Conservation (phyloP, 2,329 filamentous ascomycete genomes). For the Fusarium mangiferae region DNA sequence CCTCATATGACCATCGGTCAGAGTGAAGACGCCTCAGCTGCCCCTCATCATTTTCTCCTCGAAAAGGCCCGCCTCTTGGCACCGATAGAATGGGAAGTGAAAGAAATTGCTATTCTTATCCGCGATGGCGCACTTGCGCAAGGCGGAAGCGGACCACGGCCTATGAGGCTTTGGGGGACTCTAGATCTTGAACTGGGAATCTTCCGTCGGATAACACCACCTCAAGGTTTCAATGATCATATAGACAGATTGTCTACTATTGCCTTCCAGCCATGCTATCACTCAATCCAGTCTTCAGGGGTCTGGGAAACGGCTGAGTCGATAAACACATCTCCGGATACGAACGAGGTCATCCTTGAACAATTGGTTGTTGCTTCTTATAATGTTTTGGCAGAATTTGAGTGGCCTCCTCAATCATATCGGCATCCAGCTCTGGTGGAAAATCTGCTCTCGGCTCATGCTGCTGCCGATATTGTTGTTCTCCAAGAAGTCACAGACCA, state of each 20-base stretch:
- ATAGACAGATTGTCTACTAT: neutral
- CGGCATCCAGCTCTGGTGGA: slow-evolving; percentile 57
- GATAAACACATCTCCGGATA: neutral
- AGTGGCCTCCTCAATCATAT: slow-evolving; percentile 54
- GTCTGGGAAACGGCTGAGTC: slow-evolving; percentile 10
- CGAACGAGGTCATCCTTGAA: slow-evolving; percentile 4
- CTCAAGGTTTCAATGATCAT: slow-evolving; percentile 7
- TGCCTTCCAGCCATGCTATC: slow-evolving; percentile 21
- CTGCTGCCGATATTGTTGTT: slow-evolving; percentile 59
- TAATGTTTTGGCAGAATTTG: slow-evolving; percentile 64
- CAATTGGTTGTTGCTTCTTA: slow-evolving; percentile 60
- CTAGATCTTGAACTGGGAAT: slow-evolving; percentile 51
- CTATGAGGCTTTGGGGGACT: slow-evolving; percentile 68
- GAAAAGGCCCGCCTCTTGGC: slow-evolving; percentile 63
- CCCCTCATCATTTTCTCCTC: slow-evolving; percentile 61
- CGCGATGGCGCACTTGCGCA: slow-evolving; percentile 53
- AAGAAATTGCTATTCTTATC: slow-evolving; percentile 62
- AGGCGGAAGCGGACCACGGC: slow-evolving; percentile 47
- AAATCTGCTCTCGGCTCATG: slow-evolving; percentile 56
- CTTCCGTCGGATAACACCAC: slow-evolving; percentile 3
- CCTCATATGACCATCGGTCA: slow-evolving; percentile 71
- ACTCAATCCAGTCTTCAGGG: neutral
- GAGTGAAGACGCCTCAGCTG: slow-evolving; percentile 56
- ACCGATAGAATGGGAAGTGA: slow-evolving; percentile 58
- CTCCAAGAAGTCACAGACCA: slow-evolving; percentile 74